Conservation (phyloP, 129 eudicot genomes). For the Gnaphalium uliginosum region DNA sequence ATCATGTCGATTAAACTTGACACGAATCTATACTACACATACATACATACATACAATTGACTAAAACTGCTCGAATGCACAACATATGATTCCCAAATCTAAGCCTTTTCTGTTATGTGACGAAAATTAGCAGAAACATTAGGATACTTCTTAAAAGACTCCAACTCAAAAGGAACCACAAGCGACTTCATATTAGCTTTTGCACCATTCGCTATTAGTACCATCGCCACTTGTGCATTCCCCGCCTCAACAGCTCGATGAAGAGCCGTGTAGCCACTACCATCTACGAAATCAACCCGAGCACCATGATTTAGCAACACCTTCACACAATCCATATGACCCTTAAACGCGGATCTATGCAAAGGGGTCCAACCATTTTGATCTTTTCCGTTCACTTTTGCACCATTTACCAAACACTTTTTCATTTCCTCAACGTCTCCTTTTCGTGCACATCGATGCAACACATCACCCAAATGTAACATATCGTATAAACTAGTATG, state of each 20-base stretch:
- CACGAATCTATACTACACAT: slow-evolving; percentile 4
- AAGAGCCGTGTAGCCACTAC: slow-evolving; percentile 62
- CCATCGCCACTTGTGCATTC: slow-evolving; percentile 54
- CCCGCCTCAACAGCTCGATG: slow-evolving; percentile 72
- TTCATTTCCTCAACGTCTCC: slow-evolving; percentile 50
- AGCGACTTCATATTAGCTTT: slow-evolving; percentile 58
- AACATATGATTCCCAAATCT: neutral
- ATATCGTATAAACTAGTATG: slow-evolving; percentile 42
- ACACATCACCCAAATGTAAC: slow-evolving; percentile 49
- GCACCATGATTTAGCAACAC: slow-evolving; percentile 61
- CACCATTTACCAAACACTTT: slow-evolving; percentile 54
- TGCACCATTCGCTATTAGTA: slow-evolving; percentile 63
- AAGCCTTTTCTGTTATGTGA: slow-evolving; percentile 24
- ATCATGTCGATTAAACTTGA: neutral
- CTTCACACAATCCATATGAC: slow-evolving; percentile 55
- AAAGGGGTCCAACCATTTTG: slow-evolving; percentile 84
- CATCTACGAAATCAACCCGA: slow-evolving; percentile 55
- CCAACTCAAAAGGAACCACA: slow-evolving; percentile 44
- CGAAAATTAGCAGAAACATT: slow-evolving; percentile 28
- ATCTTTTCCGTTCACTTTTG: slow-evolving; percentile 61
- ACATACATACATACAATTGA: slow-evolving; percentile 6
- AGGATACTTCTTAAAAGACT: slow-evolving; percentile 42
- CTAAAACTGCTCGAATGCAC: neutral
- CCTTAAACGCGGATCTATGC: slow-evolving; percentile 75
- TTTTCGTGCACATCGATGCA: slow-evolving; percentile 55